These are phyloP conservation scores for Crucihimalaya himalaica DNA, from an alignment of 345 rosid genomes.

Conservation along the genomic window DNA sequence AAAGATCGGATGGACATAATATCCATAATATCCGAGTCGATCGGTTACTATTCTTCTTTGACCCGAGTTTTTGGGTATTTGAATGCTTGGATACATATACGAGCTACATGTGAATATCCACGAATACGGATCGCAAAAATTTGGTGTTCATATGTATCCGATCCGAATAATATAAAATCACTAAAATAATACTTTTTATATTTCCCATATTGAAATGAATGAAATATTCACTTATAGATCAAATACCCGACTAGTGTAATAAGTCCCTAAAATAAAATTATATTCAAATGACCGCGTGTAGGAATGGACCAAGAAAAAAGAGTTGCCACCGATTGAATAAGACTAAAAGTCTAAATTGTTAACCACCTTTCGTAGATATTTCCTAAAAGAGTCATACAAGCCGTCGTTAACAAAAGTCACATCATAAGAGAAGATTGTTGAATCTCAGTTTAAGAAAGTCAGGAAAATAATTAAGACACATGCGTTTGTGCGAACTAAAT, in stretches of 20 bases:
- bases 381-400: not conserved
- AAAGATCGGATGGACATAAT: not conserved
- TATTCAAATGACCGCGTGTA: slow-evolving; percentile 8
- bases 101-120: too few species aligned
- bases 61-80: not conserved
- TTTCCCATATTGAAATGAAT: too few species aligned
- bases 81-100: not conserved
- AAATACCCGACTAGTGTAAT: not conserved
- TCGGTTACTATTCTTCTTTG: not conserved
- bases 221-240: not conserved
- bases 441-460: slow-evolving; percentile 7
- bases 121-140: too few species aligned
- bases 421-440: slow-evolving; percentile 2
- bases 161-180: too few species aligned
- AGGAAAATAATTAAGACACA: not conserved
- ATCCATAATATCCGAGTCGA: not conserved
- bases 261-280: not conserved
- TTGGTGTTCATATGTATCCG: too few species aligned
- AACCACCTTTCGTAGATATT: not conserved
- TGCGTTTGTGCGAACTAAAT: not conserved
- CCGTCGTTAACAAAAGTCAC: not conserved
- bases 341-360: slow-evolving; percentile 12
- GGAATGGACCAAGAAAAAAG: slow-evolving; percentile 15
- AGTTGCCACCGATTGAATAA: not conserved
- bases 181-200: not conserved